Evolutionary conservation across 805 yeast species (phyloP), one percentile per base, ranked within the genome.

Genomic region (Wickerhamomyces silvicola): DNA sequence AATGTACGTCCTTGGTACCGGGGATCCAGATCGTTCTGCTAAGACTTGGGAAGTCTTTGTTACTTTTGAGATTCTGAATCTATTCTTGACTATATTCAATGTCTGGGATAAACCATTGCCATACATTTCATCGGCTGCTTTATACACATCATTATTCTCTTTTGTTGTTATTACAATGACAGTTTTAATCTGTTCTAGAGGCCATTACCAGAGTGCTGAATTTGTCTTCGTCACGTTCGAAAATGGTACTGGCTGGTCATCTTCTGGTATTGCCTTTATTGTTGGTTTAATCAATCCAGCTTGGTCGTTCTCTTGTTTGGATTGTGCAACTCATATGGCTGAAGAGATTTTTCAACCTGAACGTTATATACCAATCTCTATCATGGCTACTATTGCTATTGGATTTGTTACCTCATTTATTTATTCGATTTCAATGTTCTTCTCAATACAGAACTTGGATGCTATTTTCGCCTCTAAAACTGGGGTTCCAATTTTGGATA

Each of bases 291-390:
- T 78, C 43, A 77, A 77, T 45, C 81, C 83, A 4, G 69, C 72
- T 35, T 78, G 81, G 81, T 71, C 78, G 7, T 77, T 75, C 53
- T 65, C 75, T 19, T 76, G 84, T 39, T 62, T 76, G 28, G 86
- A 78, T 47, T 70, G 76, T 35, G 82, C 83, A 4, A 75, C 83
- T 5, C 85, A 78, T 44, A 64, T 79, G 68, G 77, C 81, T n/a
- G 86, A 79, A 49, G 85, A 78, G 46, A 66, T 67, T 15, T 43
- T 59, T 11, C 53, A 65, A 14, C 80, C 81, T 9, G 65, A 66
- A 39, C 59, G 64, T 24, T 64, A 69, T 32, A 73, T 76, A 30
- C 83, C 84, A 15, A 66, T 65, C 27, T 74, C 79, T 2, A 75
- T 78, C 37, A 57, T 75, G 45, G 66, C 75, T 2, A 73, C 81